Base-by-base conservation (phyloP, 2,329 filamentous ascomycete species). In the Didymella glomerata region DNA sequence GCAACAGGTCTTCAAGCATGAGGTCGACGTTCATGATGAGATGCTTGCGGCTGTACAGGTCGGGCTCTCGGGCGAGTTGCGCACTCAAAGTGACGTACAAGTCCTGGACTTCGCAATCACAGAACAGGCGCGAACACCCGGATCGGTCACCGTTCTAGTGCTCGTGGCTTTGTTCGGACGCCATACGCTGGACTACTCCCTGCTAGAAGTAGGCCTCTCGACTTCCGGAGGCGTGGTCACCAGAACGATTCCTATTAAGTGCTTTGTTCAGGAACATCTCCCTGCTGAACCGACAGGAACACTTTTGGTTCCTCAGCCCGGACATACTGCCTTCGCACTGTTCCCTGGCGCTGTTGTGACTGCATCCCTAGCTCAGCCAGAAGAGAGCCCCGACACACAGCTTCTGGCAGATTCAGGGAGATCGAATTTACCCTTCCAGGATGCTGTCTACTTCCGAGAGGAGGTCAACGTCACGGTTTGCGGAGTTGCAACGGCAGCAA, bases 71-170 rank as follows among this genome's bases (percentile, higher is more conserved):
- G 79, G 83, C 1, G 76, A 81, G 44, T 77, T 80, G 49, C 80
- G 79, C 30, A 77, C 81, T 14, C 79, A 85, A 18, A 79, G 84
- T 9, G 84, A 88, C 2, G 85, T 94, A 54, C 90, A 90, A 68
- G 80, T 96, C 36, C 76, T 96, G 56, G 94, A 98, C 77, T 91
- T 97, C 65, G 86, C 89, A 9, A 90, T 92, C 62, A 85, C 88
- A 59, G 74, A 75, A 32, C 59, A 69, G 55, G 63, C 62, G 54
- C 72, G 63, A 42, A 60, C 89, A 11, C 60, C 58, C 22, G 62
- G 65, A n/a, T 53, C 54, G 5, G 55, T 71, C 32, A 65, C 64
- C 28, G 51, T 75, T 13, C 60, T 75, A 57, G 74, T 68, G 30
- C 70, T 77, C 53, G 76, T 77, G 18, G 71, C 75, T 2, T 47